Evolutionary conservation across 306 rosid species (phyloP).

Genomic region (Cyamopsis tetragonoloba): DNA sequence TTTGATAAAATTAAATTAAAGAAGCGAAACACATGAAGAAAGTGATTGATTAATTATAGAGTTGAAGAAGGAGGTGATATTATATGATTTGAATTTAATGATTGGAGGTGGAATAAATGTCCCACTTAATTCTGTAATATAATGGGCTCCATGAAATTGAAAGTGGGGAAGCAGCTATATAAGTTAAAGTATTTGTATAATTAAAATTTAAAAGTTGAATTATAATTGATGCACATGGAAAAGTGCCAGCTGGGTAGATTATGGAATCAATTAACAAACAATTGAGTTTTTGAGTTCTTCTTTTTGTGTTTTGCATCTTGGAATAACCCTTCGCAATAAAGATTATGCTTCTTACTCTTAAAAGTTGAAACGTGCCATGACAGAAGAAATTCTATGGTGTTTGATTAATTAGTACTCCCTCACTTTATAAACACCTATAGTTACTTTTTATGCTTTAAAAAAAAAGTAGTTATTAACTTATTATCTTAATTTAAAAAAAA

Average conservation of each 20-base stretch:
- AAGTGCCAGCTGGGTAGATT: no score
- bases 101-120: not conserved
- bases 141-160: constrained; percentile 28
- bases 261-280: not conserved
- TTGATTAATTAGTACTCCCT: no score
- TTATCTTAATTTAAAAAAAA: no score
- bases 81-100: not conserved
- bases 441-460: no score
- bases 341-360: constrained; percentile 5
- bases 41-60: not conserved
- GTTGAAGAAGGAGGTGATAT: not conserved
- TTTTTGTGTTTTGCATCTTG: not conserved
- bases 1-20: not conserved
- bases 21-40: not conserved
- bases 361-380: not conserved
- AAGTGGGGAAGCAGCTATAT: not conserved
- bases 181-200: no score
- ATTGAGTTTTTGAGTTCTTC: not conserved
- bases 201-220: no score
- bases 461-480: no score
- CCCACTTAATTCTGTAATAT: constrained; percentile 14
- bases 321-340: not conserved
- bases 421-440: no score
- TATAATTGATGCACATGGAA: no score
- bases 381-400: no score